Evolutionary conservation across 768 basidiomycete genomes (phyloP), one percentile per base, ranked within the genome.

Genomic region (Pisolithus marmoratus): DNA sequence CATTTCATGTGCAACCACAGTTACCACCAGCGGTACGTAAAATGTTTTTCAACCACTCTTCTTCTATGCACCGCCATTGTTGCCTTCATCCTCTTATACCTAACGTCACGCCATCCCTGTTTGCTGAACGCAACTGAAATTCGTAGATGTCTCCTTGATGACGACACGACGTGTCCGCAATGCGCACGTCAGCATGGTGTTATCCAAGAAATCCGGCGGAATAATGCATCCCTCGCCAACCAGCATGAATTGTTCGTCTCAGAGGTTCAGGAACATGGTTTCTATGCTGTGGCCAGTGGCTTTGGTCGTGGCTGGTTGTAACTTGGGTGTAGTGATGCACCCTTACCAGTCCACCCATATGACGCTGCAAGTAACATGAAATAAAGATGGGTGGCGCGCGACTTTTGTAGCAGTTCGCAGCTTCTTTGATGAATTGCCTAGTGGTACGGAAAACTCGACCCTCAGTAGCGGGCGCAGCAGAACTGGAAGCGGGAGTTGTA

Each of bases 1-100:
- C 94, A 98, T 68, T 98, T 97, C 63, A 96, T 98, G 95, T 99
- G 95, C 69, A 85, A 87, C 61, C 96, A 98, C 65, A 93, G 90
- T 54, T 98, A 91, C 72, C 96, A 99, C 65, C 92, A 95, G 64
- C 78, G 94, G 91, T 90, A 49, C 41, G 70, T 64, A 69, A 49
- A 48, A 31, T 34, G 20, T 38, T 31, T 2, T 12, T n/a, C n/a
- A n/a, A n/a, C n/a, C n/a, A n/a, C 26, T 51, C 22, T 53, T 49
- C 40, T 54, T 23, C 31, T 45, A 17, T 24, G 15, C 24, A 8
- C 40, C 40, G 19, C 40, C 8, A 5, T 41, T 19, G 9, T 41
- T 23, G 40, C 40, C 8, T 20, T 15, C 34, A 12, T 14, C 12
- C 12, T 14, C 12, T 34, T 14, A 14, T 5, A 12, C 12, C 34